Conservation (phyloP, 257 asterid species). For the Ehretia macrophylla region DNA sequence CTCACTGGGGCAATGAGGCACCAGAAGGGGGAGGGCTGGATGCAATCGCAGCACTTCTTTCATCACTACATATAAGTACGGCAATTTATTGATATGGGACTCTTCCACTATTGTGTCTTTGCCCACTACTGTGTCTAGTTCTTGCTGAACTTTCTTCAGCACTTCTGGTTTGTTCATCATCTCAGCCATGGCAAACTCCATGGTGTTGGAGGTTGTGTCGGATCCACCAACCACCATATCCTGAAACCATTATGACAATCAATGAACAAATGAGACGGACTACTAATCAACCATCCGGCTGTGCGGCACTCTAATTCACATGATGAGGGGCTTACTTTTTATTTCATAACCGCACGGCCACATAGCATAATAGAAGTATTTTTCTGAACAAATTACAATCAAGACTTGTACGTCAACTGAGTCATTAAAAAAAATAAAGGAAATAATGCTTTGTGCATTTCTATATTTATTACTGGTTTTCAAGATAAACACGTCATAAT, state of each 20-base stretch:
- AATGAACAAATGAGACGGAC: not conserved
- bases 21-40: slow-evolving; percentile 61
- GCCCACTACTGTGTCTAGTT: slow-evolving; percentile 46
- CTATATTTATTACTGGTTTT: too few relatives aligned
- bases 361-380: too few relatives aligned
- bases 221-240: slow-evolving; percentile 83
- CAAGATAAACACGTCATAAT: too few relatives aligned
- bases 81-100: slow-evolving; percentile 41
- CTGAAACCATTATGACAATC: slow-evolving; percentile 26
- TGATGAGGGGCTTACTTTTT: too few relatives aligned
- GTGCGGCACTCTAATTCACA: not conserved
- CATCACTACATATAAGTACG: slow-evolving; percentile 49
- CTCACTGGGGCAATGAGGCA: slow-evolving; percentile 65
- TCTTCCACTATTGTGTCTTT: slow-evolving; percentile 42
- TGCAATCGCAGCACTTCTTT: slow-evolving; percentile 57
- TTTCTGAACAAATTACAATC: too few relatives aligned
- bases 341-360: too few relatives aligned
- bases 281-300: not conserved
- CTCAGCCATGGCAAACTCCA: slow-evolving; percentile 67
- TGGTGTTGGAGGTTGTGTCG: slow-evolving; percentile 59
- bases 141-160: slow-evolving; percentile 40
- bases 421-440: too few relatives aligned
- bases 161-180: slow-evolving; percentile 54
- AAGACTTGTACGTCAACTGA: too few relatives aligned
- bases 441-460: too few relatives aligned